phyloP scores from a whole-genome alignment of 352 stramenopile genomes.

The Phytophthora foliorum region DNA sequence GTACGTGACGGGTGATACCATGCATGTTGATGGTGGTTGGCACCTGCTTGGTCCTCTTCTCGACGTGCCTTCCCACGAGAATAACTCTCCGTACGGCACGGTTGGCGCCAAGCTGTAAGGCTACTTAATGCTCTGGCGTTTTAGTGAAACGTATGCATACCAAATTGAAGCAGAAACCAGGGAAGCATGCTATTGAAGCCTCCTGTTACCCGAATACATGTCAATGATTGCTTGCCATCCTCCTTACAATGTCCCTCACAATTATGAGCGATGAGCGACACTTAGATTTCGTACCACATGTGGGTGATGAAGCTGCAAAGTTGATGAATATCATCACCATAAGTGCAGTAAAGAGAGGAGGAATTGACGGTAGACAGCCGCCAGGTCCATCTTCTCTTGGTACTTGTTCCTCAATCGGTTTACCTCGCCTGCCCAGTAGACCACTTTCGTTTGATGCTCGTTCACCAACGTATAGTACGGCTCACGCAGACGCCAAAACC shows the following conservation, averaged over 20 bases:
- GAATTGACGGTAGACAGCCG: too few species aligned
- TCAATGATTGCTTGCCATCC: too few species aligned
- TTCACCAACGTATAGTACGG: neutral
- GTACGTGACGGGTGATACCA: constrained; percentile 92
- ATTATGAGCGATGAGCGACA: too few species aligned
- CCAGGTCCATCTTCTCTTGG: neutral
- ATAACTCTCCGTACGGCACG: constrained; percentile 88
- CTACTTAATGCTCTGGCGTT: constrained; percentile 39
- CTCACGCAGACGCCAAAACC: neutral
- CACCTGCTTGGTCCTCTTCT: constrained; percentile 72
- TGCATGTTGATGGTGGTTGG: constrained; percentile 92
- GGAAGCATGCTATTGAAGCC: neutral
- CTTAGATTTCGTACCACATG: too few species aligned
- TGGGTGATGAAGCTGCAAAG: too few species aligned
- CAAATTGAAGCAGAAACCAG: neutral
- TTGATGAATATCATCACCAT: too few species aligned
- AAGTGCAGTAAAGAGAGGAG: too few species aligned
- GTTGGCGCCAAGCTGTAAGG: constrained; percentile 54
- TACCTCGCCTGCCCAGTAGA: neutral
- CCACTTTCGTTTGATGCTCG: neutral
- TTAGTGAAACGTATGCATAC: neutral
- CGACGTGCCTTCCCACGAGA: constrained; percentile 80
- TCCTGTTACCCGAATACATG: too few species aligned
- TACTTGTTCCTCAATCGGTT: neutral
- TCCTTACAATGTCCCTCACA: too few species aligned